Base-by-base conservation (phyloP, 768 basidiomycete species). In the Collybia sp. region DNA sequence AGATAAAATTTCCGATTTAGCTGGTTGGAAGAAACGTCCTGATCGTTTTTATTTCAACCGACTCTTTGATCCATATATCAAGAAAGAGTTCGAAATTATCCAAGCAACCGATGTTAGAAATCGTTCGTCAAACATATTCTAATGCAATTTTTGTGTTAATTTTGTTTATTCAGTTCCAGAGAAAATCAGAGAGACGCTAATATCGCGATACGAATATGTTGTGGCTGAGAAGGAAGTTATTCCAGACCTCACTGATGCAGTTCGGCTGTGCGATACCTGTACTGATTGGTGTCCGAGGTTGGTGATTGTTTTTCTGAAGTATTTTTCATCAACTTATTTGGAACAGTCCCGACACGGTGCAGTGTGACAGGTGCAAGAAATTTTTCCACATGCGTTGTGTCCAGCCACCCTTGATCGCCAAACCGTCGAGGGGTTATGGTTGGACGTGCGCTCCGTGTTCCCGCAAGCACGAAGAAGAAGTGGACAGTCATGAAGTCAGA, bases 361-460 rank as follows among this genome's bases (percentile, higher is more conserved):
- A 83, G 60, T 95, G 92, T 69, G 89, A 90, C 61, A 76, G 85
- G 40, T 98, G 95, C 77, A 91, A 93, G 69, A 81, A 80, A 45
- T 88, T 83, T 68, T 98, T 93, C 69, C 95, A 98, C 65, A 95
- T 97, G 88, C 64, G 75, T 47, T 98, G 95, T 61, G 87, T 96
- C 44, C 86, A 90, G 53, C 95, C 95, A 17, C 95, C 95, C 2
- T 70, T 98, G 6, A 71, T 77, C 13, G 86, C 87, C 2, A 97
- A 97, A 64, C 95, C 95, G 12, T 91, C 93, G 17, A 82, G 92
- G 51, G 95, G 95, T 38, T 98, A 97, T 67, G 92, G 90, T 16
- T 98, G 95, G 95, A 92, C 93, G 9, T 98, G 95, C 57, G 89
- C 90, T 0, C 91, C 93, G 1, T 98, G 94, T 63, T 88, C 93